Evolutionary conservation across 2,329 filamentous ascomycete species (phyloP), one percentile per base, ranked within the genome.

Genomic region (Talaromyces piceae): DNA sequence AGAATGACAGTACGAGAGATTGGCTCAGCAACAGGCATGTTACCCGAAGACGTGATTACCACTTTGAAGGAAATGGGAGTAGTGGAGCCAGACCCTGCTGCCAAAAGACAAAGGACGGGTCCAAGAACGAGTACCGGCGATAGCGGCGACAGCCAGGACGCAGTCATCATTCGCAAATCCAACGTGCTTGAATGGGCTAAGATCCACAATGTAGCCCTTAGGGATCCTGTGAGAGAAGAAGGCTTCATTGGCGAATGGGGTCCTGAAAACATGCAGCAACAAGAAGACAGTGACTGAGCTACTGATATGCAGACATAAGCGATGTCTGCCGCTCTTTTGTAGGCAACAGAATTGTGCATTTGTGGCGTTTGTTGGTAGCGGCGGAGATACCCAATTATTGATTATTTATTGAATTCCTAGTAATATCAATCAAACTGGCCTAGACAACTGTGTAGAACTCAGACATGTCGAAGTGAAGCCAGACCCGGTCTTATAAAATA

Each of bases 31-130:
- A 95, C 90, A 0, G 95, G 88, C 75, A 95, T 97, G 66, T 76
- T 86, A 51, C 78, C 80, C 0, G 91, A 96, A 41, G 91, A 97
- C 69, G 88, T 91, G 52, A 78, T 95, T 41, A 75, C 75, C 1
- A 83, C 89, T 22, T 72, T 96, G 49, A 82, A 86, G 54, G 84
- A 88, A 52, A 95, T 96, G 88, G 83, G 79, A 7, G 73, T 93
- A 30, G 74, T 86, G 44, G 77, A 80, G 55, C 64, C 65, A 18
- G 72, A 71, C 52, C 75, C 75, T 59, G 73, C 63, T 13, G 65
- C 45, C 68, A 82, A 67, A 75, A 84, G 61, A 79, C 58, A 78
- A 73, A 63, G 66, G 71, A 67, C 73, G 73, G 70, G 33, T 16
- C 59, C 64, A 25, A 52, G 59, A 16, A 49, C 54, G 12, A 54